Percentiles rank a stretch among this genome's conserved stretches.
Evolutionary conservation across 2,329 filamentous ascomycete genomes (phyloP).

Genomic region (Apiospora aurea): DNA sequence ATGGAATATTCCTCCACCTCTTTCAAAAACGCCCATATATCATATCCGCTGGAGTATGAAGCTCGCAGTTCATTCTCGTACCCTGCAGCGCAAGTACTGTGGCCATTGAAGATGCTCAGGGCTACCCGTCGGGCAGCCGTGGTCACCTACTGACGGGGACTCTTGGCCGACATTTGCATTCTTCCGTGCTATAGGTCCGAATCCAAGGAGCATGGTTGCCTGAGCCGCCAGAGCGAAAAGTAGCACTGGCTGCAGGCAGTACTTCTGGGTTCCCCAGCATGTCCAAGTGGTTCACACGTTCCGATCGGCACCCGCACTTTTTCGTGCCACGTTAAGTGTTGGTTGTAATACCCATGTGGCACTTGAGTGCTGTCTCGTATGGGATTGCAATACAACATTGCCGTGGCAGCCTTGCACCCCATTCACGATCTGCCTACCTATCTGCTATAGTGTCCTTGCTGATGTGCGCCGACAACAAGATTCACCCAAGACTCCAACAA

Average conservation of each 20-base stretch:
- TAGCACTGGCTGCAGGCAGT: slow-evolving; percentile 47
- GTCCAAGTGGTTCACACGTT: slow-evolving; percentile 46
- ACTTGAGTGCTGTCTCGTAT: slow-evolving; percentile 42
- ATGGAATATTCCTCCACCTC: background rate
- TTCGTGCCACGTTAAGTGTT: slow-evolving; percentile 53
- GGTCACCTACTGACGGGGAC: background rate
- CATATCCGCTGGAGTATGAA: background rate
- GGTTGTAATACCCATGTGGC: slow-evolving; percentile 53
- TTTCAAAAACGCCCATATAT: background rate
- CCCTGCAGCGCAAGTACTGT: background rate
- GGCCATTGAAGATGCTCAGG: background rate
- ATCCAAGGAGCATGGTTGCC: slow-evolving; percentile 44
- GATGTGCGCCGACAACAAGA: slow-evolving; percentile 50
- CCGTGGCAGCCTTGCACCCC: slow-evolving; percentile 41
- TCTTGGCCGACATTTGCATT: slow-evolving; percentile 18
- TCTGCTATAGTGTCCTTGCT: slow-evolving; percentile 41
- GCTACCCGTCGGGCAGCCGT: background rate
- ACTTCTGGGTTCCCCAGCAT: slow-evolving; percentile 38
- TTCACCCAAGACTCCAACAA: slow-evolving; percentile 62
- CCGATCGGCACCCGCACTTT: slow-evolving; percentile 48
- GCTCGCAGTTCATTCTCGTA: background rate
- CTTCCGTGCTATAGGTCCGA: slow-evolving; percentile 33
- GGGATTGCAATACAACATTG: slow-evolving; percentile 47
- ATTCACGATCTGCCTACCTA: slow-evolving; percentile 39
- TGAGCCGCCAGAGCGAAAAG: slow-evolving; percentile 42